Percentiles rank a stretch among this genome's conserved stretches.
These are phyloP conservation scores for Cladophialophora psammophila DNA, from an alignment of 2,329 filamentous ascomycete genomes.

Conservation along the genomic window DNA sequence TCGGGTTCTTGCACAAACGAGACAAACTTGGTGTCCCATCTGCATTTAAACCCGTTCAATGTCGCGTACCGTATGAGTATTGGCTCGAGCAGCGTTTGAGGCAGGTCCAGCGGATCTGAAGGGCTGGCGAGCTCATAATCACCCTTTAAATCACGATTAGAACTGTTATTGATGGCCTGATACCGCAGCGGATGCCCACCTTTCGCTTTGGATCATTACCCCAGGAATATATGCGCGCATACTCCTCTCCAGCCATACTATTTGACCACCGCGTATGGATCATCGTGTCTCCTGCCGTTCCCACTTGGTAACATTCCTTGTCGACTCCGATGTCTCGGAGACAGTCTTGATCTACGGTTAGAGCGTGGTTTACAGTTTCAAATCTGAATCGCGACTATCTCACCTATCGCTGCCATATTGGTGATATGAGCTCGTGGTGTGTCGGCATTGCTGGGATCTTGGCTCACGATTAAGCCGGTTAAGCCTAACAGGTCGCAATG, in stretches of 20 bases:
- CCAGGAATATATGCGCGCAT: constrained; percentile 52
- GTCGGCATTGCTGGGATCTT: constrained; percentile 28
- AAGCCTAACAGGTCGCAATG: constrained; percentile 13
- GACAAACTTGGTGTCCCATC: constrained; percentile 50
- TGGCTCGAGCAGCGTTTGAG: constrained; percentile 54
- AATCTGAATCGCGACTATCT: background rate
- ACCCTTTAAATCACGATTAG: constrained; percentile 36
- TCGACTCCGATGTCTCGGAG: constrained; percentile 52
- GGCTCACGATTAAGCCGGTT: constrained; percentile 26
- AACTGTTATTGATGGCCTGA: background rate
- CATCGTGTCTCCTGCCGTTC: constrained; percentile 46
- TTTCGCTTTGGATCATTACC: constrained; percentile 50
- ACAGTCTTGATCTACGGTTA: constrained; percentile 17
- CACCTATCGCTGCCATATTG: constrained; percentile 36
- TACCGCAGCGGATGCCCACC: constrained; percentile 41
- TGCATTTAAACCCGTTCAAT: constrained; percentile 47
- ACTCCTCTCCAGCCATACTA: constrained; percentile 54
- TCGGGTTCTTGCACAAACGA: constrained; percentile 42
- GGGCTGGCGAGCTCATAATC: constrained; percentile 53
- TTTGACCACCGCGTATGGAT: constrained; percentile 53
- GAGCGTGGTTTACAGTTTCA: background rate
- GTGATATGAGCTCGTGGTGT: constrained; percentile 41
- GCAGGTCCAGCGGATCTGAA: constrained; percentile 51
- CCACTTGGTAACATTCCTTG: constrained; percentile 44
- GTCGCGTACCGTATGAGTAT: constrained; percentile 49